A percentile compares a stretch with the other conserved stretches of the same genome.
Evolutionary conservation across 2,329 filamentous ascomycete genomes (phyloP).

Genomic region (Tolypocladium pustulatum): DNA sequence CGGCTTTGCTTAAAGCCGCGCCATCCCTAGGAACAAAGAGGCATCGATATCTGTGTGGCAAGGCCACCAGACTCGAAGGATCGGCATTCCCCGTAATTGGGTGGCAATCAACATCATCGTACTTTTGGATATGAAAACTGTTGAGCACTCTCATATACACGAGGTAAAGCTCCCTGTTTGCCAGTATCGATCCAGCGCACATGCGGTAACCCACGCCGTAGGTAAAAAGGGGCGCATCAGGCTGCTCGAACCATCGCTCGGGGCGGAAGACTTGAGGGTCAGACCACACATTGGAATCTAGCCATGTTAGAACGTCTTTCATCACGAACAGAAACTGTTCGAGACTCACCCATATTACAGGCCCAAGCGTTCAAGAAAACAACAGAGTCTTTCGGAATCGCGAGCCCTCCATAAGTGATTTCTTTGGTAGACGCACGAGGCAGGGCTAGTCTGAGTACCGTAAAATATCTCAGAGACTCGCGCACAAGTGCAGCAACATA

Average conservation of each 20-base stretch:
- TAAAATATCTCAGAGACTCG: slow-evolving; percentile 52
- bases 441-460: slow-evolving; percentile 51
- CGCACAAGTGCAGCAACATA: slow-evolving; percentile 54
- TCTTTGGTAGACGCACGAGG: slow-evolving; percentile 52
- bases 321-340: background rate
- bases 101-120: slow-evolving; percentile 45
- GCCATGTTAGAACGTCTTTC: slow-evolving; percentile 12
- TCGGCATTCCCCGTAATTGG: slow-evolving; percentile 49
- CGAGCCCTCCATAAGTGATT: slow-evolving; percentile 43
- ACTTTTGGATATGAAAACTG: slow-evolving; percentile 47
- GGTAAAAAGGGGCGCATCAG: slow-evolving; percentile 53
- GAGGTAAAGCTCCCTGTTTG: slow-evolving; percentile 47
- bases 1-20: background rate
- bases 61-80: slow-evolving; percentile 50
- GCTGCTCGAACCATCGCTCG: slow-evolving; percentile 23
- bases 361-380: slow-evolving; percentile 59
- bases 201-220: slow-evolving; percentile 58
- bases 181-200: slow-evolving; percentile 41
- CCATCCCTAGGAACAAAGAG: slow-evolving; percentile 40
- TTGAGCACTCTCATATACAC: slow-evolving; percentile 52
- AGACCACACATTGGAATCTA: slow-evolving; percentile 28
- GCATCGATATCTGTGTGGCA: slow-evolving; percentile 43
- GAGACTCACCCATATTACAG: slow-evolving; percentile 53
- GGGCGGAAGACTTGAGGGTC: slow-evolving; percentile 11
- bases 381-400: slow-evolving; percentile 52